Conservation (phyloP, 2,329 filamentous ascomycete genomes). For the Microsporum ferrugineum region DNA sequence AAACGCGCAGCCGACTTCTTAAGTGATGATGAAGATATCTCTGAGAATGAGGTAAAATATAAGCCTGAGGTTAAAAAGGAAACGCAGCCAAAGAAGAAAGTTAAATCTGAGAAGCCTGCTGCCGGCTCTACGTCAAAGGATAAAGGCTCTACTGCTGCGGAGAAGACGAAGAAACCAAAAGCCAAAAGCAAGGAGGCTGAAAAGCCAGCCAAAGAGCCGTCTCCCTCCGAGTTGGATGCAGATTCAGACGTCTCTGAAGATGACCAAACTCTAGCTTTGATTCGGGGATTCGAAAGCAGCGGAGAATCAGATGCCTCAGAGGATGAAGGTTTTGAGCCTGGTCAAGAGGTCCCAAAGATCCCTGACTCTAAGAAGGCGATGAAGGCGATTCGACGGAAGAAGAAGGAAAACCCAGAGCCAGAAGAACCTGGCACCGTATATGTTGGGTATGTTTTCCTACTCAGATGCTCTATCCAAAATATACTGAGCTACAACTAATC, state of each 20-base stretch:
- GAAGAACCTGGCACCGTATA: constrained; percentile 67
- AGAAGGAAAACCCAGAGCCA: constrained; percentile 28
- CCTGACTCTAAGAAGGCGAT: constrained; percentile 37
- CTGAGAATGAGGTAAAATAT: constrained; percentile 32
- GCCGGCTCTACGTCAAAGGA: constrained; percentile 15
- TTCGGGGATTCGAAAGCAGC: constrained; percentile 46
- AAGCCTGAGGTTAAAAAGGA: constrained; percentile 39
- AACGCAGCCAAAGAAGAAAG: constrained; percentile 34
- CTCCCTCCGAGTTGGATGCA: constrained; percentile 9
- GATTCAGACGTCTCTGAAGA: constrained; percentile 32
- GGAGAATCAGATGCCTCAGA: constrained; percentile 38
- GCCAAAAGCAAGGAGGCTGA: constrained; percentile 14
- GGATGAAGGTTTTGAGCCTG: constrained; percentile 37
- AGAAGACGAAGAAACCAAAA: constrained; percentile 16
- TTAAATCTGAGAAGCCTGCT: constrained; percentile 16
- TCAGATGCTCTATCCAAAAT: too few species aligned
- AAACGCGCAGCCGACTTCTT: constrained; percentile 40
- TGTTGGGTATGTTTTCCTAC: constrained; percentile 48
- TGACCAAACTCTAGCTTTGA: constrained; percentile 44
- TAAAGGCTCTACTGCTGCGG: constrained; percentile 19
- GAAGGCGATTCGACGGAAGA: constrained; percentile 43
- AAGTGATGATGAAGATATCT: constrained; percentile 31
- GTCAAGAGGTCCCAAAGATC: constrained; percentile 33
- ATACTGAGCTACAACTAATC: constrained; percentile 1
- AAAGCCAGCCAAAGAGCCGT: constrained; percentile 21